Conservation (phyloP, 2,329 filamentous ascomycete species). For the Botrytis elliptica region DNA sequence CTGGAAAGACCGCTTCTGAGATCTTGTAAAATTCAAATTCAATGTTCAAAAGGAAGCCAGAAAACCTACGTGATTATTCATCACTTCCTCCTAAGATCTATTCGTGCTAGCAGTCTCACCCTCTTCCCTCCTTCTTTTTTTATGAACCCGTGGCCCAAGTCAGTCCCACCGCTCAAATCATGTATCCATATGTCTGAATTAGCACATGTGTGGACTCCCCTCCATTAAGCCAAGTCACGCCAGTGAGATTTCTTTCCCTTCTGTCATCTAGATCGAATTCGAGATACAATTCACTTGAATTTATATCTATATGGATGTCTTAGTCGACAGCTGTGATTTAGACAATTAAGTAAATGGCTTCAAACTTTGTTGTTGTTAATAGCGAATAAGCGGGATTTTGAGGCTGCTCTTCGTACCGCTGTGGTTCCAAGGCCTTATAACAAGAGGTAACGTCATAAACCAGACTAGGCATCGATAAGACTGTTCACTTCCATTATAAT, state of each 20-base stretch:
- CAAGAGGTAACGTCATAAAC: background rate
- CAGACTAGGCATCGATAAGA: background rate
- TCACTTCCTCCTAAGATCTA: background rate
- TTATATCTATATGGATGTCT: accelerated
- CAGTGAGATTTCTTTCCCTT: background rate
- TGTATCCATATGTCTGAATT: background rate
- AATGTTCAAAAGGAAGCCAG: background rate
- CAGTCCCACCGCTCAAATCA: background rate
- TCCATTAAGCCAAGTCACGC: background rate
- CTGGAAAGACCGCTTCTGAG: background rate
- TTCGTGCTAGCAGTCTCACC: background rate
- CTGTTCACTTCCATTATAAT: accelerated
- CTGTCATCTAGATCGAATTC: background rate
- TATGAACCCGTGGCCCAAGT: too few species aligned
- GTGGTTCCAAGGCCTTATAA: background rate
- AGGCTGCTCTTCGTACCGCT: background rate
- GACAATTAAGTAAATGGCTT: background rate
- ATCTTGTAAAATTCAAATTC: background rate
- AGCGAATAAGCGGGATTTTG: background rate
- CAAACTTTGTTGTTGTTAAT: accelerated
- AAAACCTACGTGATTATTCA: background rate
- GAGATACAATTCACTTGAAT: background rate
- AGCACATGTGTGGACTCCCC: background rate
- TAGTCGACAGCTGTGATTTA: accelerated
- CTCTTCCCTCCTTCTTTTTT: background rate